Evolutionary conservation across 2,329 filamentous ascomycete genomes (phyloP).

Genomic region (Dendrostoma leiphaemia): DNA sequence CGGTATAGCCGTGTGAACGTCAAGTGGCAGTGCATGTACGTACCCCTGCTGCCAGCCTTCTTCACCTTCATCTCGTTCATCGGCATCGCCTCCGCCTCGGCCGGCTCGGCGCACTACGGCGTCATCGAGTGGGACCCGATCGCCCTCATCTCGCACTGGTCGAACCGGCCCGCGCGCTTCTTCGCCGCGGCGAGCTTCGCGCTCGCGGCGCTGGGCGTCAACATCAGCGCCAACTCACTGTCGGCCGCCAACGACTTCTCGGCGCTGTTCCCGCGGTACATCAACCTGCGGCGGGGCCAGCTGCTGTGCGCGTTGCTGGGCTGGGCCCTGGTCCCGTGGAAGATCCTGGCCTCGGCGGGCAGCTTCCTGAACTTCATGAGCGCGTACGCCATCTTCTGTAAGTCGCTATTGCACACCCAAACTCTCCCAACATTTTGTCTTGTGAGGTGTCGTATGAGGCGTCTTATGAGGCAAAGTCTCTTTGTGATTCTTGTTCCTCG

Average conservation of each 20-base stretch:
- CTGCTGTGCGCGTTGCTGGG: slow-evolving; percentile 38
- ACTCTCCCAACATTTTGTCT: too few relatives aligned
- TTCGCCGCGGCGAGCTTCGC: slow-evolving; percentile 9
- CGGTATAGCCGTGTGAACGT: slow-evolving; percentile 13
- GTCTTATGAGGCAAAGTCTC: too few relatives aligned
- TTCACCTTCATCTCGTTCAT: slow-evolving; percentile 40
- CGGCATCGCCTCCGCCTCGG: slow-evolving; percentile 41
- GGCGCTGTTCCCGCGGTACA: slow-evolving; percentile 47
- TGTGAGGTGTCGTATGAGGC: too few relatives aligned
- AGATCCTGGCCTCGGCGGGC: slow-evolving; percentile 2
- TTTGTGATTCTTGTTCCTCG: too few relatives aligned
- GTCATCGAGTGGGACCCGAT: slow-evolving; percentile 43
- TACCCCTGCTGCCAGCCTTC: slow-evolving; percentile 35
- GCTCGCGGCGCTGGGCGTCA: slow-evolving; percentile 50
- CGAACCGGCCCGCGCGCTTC: slow-evolving; percentile 9
- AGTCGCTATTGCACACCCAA: too few relatives aligned
- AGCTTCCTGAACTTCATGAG: slow-evolving; percentile 29
- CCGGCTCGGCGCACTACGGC: slow-evolving; percentile 37
- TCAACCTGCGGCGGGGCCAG: slow-evolving; percentile 50
- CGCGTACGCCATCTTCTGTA: slow-evolving; percentile 36
- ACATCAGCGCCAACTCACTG: slow-evolving; percentile 51
- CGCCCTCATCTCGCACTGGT: slow-evolving; percentile 35
- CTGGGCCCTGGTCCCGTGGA: slow-evolving; percentile 35
- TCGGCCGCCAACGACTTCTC: slow-evolving; percentile 51
- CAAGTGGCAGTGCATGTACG: slow-evolving; percentile 15